phyloP scores from a whole-genome alignment of 75 land plant genomes.

The Gnetum montanum region DNA sequence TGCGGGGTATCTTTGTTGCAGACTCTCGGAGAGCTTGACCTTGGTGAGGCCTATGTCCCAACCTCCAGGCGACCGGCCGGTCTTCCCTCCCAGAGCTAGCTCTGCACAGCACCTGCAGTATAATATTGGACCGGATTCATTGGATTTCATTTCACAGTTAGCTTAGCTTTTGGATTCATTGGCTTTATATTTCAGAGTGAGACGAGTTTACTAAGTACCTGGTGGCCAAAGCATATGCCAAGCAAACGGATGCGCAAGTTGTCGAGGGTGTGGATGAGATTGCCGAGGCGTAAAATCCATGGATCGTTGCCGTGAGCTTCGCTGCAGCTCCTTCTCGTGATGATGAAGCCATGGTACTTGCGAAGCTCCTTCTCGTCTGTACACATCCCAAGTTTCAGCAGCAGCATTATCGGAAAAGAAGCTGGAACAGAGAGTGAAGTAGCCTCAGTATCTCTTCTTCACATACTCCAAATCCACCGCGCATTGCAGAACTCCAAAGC shows the following conservation, averaged over 20 bases:
- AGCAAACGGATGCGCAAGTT: slow-evolving; percentile 48
- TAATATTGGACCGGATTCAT: too few species aligned
- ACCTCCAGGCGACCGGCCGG: too few species aligned
- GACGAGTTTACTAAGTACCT: too few species aligned
- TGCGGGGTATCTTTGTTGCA: too few species aligned
- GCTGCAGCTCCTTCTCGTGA: slow-evolving; percentile 76
- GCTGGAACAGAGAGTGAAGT: slow-evolving; percentile 40
- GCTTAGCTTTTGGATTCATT: too few species aligned
- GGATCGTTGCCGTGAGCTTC: slow-evolving; percentile 74
- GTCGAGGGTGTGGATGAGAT: slow-evolving; percentile 31
- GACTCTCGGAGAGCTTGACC: too few species aligned
- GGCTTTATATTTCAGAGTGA: too few species aligned
- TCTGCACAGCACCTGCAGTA: too few species aligned
- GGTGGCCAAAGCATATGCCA: slow-evolving; percentile 92
- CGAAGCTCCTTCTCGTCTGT: slow-evolving; percentile 31
- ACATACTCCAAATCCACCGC: slow-evolving; percentile 54
- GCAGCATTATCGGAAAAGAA: slow-evolving; percentile 62
- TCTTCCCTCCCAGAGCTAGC: too few species aligned
- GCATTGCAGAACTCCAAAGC: slow-evolving; percentile 55
- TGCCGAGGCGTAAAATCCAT: slow-evolving; percentile 59
- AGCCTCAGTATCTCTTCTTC: slow-evolving; percentile 66
- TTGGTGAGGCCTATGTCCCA: too few species aligned
- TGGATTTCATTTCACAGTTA: too few species aligned
- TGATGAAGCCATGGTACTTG: slow-evolving; percentile 67
- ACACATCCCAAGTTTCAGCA: slow-evolving; percentile 66